A percentile compares a stretch with the other conserved stretches of the same genome.
Evolutionary conservation across 2,329 filamentous ascomycete genomes (phyloP).

Genomic region (Aureobasidium sp.): DNA sequence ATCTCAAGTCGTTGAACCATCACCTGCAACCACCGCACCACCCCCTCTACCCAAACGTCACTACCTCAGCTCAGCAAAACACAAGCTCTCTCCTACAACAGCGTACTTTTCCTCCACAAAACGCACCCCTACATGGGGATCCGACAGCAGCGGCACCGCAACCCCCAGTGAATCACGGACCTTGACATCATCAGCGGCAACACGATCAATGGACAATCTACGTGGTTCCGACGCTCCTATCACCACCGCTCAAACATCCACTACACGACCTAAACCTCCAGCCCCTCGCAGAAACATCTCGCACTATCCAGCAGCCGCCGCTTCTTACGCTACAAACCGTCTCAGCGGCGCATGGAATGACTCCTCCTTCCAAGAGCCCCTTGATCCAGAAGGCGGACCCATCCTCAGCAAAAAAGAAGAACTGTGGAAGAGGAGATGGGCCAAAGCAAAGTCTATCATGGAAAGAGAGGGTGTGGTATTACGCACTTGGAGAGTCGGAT

Average conservation of each 20-base stretch:
- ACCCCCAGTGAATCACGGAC: background rate
- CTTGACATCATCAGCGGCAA: background rate
- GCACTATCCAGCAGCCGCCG: slow-evolving; percentile 40
- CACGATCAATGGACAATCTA: slow-evolving; percentile 19
- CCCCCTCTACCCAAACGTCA: slow-evolving; percentile 34
- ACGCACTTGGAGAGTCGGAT: slow-evolving; percentile 77
- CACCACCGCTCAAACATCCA: background rate
- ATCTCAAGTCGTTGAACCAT: slow-evolving; percentile 36
- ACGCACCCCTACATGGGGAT: slow-evolving; percentile 21
- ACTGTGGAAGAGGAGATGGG: slow-evolving; percentile 75
- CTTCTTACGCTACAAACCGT: slow-evolving; percentile 42
- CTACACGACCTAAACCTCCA: slow-evolving; percentile 35
- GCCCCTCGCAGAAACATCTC: slow-evolving; percentile 41
- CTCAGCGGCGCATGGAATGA: slow-evolving; percentile 34
- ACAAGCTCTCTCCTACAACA: slow-evolving; percentile 38
- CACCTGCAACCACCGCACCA: slow-evolving; percentile 22
- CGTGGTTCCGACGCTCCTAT: background rate
- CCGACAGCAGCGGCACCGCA: slow-evolving; percentile 10
- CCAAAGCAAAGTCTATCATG: slow-evolving; percentile 69
- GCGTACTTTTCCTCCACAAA: slow-evolving; percentile 29
- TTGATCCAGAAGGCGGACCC: slow-evolving; percentile 28
- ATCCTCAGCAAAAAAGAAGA: slow-evolving; percentile 73
- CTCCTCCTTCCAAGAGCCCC: slow-evolving; percentile 20
- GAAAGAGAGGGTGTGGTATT: slow-evolving; percentile 72
- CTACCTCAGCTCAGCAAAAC: slow-evolving; percentile 41